These are phyloP conservation scores for Sporopachydermia cereana DNA, from an alignment of 1,139 yeast species.

Conservation along the genomic window DNA sequence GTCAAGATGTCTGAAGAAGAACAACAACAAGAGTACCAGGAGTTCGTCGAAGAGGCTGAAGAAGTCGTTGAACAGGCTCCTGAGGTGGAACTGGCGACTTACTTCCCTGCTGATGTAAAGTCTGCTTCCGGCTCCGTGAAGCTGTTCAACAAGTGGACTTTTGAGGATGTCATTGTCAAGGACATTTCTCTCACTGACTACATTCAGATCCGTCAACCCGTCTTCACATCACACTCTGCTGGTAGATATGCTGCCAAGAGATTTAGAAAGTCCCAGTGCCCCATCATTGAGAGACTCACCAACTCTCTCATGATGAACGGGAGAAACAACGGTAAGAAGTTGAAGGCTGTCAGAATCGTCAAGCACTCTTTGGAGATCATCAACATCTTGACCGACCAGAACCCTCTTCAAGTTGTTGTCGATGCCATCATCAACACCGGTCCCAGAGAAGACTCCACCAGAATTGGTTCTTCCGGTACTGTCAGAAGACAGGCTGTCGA, in stretches of 20 bases:
- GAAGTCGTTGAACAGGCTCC: conserved; percentile 61
- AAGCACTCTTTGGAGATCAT: conserved; percentile 98
- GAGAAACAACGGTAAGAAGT: conserved; percentile 99
- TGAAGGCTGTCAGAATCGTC: conserved; percentile 99
- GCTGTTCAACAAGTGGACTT: conserved; percentile 99
- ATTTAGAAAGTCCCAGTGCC: conserved; percentile 99
- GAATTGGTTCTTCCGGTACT: conserved; percentile 99
- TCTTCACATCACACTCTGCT: conserved; percentile 97
- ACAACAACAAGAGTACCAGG: conserved; percentile 2
- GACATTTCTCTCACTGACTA: conserved; percentile 97
- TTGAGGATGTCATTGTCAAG: conserved; percentile 93
- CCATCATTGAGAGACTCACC: conserved; percentile 98
- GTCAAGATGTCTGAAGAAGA: conserved; percentile 5
- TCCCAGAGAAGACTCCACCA: conserved; percentile 99
- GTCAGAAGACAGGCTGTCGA: conserved; percentile 99
- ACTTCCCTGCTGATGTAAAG: conserved; percentile 94
- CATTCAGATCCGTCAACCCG: conserved; percentile 96
- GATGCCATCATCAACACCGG: conserved; percentile 99
- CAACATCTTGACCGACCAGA: conserved; percentile 94
- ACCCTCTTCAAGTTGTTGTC: conserved; percentile 98
- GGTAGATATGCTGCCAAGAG: conserved; percentile 99
- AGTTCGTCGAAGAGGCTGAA: conserved; percentile 42
- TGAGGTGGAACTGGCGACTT: conserved; percentile 80
- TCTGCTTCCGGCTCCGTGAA: conserved; percentile 94
- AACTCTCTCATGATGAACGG: conserved; percentile 99